These are phyloP conservation scores for Daldinia vernicosa DNA, from an alignment of 495 filamentous ascomycete genomes.

Conservation along the genomic window DNA sequence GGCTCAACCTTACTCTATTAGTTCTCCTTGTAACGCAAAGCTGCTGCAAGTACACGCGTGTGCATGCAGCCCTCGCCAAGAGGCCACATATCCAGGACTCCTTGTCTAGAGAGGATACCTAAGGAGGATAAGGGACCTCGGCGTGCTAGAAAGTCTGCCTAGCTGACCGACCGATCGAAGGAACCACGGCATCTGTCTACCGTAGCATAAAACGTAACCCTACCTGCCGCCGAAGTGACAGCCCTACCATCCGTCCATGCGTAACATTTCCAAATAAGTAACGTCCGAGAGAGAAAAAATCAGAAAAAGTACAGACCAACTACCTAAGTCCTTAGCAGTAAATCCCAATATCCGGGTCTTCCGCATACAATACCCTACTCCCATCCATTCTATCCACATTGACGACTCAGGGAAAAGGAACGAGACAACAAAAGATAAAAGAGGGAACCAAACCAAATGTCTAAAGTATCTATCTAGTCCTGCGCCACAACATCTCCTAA, in stretches of 20 bases:
- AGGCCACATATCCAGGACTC: constrained; percentile 18
- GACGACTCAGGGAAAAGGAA: constrained; percentile 15
- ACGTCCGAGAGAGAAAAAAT: neutral
- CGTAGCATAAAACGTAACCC: constrained; percentile 30
- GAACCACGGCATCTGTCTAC: constrained; percentile 3
- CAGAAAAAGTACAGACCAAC: constrained; percentile 2
- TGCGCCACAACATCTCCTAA: constrained; percentile 9
- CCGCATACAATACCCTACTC: neutral
- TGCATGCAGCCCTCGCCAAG: constrained; percentile 4
- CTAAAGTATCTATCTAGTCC: constrained; percentile 20
- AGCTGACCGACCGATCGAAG: neutral
- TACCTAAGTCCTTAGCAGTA: constrained; percentile 5
- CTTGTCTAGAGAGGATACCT: neutral
- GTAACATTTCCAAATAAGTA: constrained; percentile 3
- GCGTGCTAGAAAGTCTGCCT: constrained; percentile 12
- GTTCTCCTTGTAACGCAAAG: constrained; percentile 9
- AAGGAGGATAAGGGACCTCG: neutral
- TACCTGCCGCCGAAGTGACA: constrained; percentile 19
- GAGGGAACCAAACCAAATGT: neutral
- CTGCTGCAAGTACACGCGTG: neutral
- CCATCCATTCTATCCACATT: constrained; percentile 9
- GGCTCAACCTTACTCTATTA: neutral
- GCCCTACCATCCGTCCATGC: constrained; percentile 22
- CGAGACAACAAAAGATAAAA: neutral
- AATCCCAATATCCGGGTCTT: neutral